Evolutionary conservation across 768 basidiomycete genomes (phyloP).

Genomic region (Xerocomellus dryophilus): DNA sequence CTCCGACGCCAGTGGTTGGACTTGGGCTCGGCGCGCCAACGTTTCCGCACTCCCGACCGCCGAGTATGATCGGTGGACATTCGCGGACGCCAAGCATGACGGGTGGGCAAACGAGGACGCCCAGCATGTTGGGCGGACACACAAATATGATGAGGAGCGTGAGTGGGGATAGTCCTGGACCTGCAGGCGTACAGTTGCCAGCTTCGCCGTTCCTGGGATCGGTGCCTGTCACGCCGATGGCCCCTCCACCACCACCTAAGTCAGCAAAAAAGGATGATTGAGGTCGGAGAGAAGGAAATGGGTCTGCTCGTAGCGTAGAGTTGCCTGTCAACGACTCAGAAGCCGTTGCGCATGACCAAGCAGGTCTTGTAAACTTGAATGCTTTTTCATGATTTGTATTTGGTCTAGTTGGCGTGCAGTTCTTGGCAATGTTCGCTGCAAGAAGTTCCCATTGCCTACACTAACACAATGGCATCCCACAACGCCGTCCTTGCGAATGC

Average conservation of each 20-base stretch:
- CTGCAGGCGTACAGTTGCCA: constrained; percentile 16
- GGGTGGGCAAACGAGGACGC: constrained; percentile 1
- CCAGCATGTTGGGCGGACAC: constrained; percentile 1
- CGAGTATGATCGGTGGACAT: constrained; percentile 18
- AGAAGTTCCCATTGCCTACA: not conserved
- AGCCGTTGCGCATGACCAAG: not conserved
- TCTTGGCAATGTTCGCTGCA: not conserved
- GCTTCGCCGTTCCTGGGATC: constrained; percentile 23
- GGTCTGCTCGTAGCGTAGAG: not conserved
- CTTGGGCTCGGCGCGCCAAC: constrained; percentile 28
- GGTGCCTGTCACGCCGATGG: constrained; percentile 15
- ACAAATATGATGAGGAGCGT: constrained; percentile 6
- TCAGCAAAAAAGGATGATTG: constrained; percentile 29
- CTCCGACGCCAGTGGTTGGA: constrained; percentile 29
- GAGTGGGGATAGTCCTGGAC: constrained; percentile 13
- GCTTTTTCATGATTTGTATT: not conserved
- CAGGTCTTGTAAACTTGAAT: not conserved
- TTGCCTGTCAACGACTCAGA: not conserved
- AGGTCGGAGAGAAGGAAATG: not conserved
- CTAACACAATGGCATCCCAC: constrained; percentile 29
- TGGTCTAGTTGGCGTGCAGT: not conserved
- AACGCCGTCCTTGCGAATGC: constrained; percentile 60
- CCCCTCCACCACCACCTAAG: constrained; percentile 22
- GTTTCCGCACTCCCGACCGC: constrained; percentile 16
- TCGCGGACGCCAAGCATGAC: constrained; percentile 25